Base-by-base conservation (phyloP, 371 early-diverging fungal species). In the Mortierella sp. region DNA sequence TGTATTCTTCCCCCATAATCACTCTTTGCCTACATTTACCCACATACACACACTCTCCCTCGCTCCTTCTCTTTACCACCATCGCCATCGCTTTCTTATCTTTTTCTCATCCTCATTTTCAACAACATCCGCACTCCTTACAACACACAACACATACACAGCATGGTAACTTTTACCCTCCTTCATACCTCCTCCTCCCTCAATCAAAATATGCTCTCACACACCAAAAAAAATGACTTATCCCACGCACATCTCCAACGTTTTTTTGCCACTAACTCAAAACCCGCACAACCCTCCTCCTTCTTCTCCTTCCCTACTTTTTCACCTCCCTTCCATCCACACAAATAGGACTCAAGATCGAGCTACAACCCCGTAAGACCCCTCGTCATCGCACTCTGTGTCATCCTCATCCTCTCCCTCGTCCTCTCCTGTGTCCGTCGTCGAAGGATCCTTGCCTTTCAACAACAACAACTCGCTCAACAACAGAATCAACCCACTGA, bases 371-470 rank as follows among this genome's bases (percentile, higher is more conserved):
- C 63, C 3, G 45, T 31, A 3, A n/a, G 73, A 21, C 76, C 80
- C 10, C 19, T 76, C 47, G 54, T 76, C 38, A 73, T 80, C n/a
- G 76, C 60, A 45, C 70, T 80, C 45, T 58, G 65, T 31, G 28
- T 72, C 31, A 5, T 80, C 73, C 31, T 80, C 34, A 5, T 80
- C 14, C 52, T 76, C 77, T 63, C 72, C 34, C 13, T 76, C 34
- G 14, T 76, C 52, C 42, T 80, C 28, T 21, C 50, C 44, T 76
- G 73, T 28, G 0, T 76, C 65, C 80, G 77, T 21, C 72, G 81
- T 21, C 73, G 73, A 1, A 42, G 77, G 4, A 45, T 48, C 26
- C 26, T 73, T 11, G 50, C 34, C n/a, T 19, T 44, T 16, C 68
- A 31, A 26, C 73, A 47, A 14, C 68, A 76, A 54, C 72, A 71